These are phyloP conservation scores for Trichosporon faecale DNA, from an alignment of 1,284 basidiomycete genomes.

Conservation along the genomic window DNA sequence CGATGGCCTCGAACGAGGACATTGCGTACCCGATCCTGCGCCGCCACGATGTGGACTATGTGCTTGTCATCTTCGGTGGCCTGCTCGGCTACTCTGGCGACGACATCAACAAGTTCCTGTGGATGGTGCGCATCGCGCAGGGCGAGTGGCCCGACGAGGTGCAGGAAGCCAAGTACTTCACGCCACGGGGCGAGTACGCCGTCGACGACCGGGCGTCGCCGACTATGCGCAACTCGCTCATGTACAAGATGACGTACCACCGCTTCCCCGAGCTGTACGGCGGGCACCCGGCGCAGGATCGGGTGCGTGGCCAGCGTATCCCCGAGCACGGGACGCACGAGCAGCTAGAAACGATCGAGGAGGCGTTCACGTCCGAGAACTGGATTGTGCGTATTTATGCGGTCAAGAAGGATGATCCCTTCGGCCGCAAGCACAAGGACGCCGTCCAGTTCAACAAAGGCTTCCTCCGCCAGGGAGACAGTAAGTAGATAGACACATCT, in stretches of 20 bases:
- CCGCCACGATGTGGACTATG: slow-evolving; percentile 97
- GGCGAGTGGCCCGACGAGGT: slow-evolving; percentile 99
- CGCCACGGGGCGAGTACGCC: slow-evolving; percentile 86
- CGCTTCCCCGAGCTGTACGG: slow-evolving; percentile 85
- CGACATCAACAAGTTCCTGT: slow-evolving; percentile 99
- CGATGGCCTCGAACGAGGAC: slow-evolving; percentile 92
- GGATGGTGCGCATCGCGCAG: slow-evolving; percentile 97
- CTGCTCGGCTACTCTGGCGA: slow-evolving; percentile 96
- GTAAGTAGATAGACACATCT: neutral
- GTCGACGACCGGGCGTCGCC: slow-evolving; percentile 81
- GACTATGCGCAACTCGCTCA: slow-evolving; percentile 92
- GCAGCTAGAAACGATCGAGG: slow-evolving; percentile 79
- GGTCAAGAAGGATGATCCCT: slow-evolving; percentile 89
- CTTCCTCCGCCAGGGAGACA: neutral
- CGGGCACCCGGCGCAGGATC: slow-evolving; percentile 67
- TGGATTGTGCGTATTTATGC: slow-evolving; percentile 97
- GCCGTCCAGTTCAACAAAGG: slow-evolving; percentile 77
- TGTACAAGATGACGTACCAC: slow-evolving; percentile 99
- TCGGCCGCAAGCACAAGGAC: slow-evolving; percentile 81
- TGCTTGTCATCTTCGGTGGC: slow-evolving; percentile 96
- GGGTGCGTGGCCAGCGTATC: slow-evolving; percentile 77
- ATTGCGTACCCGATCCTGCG: slow-evolving; percentile 93
- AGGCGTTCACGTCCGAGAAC: slow-evolving; percentile 95
- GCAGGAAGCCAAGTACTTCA: slow-evolving; percentile 92
- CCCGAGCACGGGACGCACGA: slow-evolving; percentile 64